Percentiles rank a stretch among this genome's conserved stretches.
phyloP scores from a whole-genome alignment of 768 basidiomycete genomes.

The Dentipellis sp. region DNA sequence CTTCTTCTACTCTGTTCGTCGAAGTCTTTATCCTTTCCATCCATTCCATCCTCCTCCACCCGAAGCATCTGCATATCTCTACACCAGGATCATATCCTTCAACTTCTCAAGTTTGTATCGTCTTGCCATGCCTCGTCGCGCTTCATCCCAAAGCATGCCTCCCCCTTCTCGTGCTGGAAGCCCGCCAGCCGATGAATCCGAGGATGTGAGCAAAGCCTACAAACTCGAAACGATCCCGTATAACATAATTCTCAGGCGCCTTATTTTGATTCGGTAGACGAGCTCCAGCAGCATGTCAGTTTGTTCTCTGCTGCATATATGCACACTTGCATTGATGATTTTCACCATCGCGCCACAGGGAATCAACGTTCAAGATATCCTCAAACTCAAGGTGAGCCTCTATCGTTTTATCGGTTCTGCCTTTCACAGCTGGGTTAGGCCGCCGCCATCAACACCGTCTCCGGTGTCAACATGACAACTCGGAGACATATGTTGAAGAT shows the following conservation, averaged over 20 bases:
- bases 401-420: constrained; percentile 8
- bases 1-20: too few relatives aligned
- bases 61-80: too few relatives aligned
- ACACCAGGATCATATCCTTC: too few relatives aligned
- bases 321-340: neutral
- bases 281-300: constrained; percentile 22
- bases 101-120: too few relatives aligned
- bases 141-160: constrained; percentile 1
- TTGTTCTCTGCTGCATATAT: constrained; percentile 7
- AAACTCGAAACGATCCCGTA: too few relatives aligned
- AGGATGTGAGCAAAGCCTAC: neutral
- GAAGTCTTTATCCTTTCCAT: too few relatives aligned
- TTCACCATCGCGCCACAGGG: constrained; percentile 40
- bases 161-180: neutral
- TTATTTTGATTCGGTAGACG: constrained; percentile 21
- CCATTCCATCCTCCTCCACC: too few relatives aligned
- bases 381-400: constrained; percentile 70
- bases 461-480: constrained; percentile 88
- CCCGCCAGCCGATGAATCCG: neutral
- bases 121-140: neutral
- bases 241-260: constrained; percentile 8
- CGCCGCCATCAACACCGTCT: constrained; percentile 77
- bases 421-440: constrained; percentile 30
- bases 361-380: constrained; percentile 91
- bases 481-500: constrained; percentile 86